These are phyloP conservation scores for Graphium sp. DNA, from an alignment of 2,329 filamentous ascomycete genomes.

Conservation along the genomic window DNA sequence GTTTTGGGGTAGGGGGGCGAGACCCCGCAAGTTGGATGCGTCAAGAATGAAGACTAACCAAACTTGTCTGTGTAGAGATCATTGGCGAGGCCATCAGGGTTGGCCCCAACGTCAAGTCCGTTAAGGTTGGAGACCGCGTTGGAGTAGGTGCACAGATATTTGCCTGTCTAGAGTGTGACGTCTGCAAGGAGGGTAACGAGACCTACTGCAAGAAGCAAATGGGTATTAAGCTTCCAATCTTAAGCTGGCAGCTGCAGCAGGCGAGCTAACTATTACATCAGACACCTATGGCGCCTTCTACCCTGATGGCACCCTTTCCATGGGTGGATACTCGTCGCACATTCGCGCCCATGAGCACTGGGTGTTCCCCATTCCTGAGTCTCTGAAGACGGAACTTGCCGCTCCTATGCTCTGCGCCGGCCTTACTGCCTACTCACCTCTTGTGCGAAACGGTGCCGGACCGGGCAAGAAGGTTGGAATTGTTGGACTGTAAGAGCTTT, in stretches of 20 bases:
- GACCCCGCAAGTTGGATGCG: too few species aligned
- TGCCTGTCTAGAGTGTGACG: conserved; percentile 27
- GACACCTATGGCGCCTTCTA: conserved; percentile 34
- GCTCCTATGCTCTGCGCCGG: conserved; percentile 51
- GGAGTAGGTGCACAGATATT: conserved; percentile 39
- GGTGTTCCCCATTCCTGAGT: conserved; percentile 19
- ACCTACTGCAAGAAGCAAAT: conserved; percentile 19
- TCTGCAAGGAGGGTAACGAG: conserved; percentile 21
- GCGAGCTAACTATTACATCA: not conserved
- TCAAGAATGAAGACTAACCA: too few species aligned
- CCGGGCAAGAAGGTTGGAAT: conserved; percentile 47
- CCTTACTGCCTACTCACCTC: conserved; percentile 42
- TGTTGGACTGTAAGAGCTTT: conserved; percentile 31
- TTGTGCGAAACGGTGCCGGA: conserved; percentile 41
- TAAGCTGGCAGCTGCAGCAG: conserved; percentile 10
- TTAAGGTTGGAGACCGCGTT: conserved; percentile 40
- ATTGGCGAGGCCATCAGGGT: conserved; percentile 25
- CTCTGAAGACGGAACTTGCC: conserved; percentile 13
- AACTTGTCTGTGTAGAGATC: conserved; percentile 18
- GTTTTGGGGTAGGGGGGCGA: too few species aligned
- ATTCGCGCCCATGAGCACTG: conserved; percentile 25
- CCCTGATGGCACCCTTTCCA: conserved; percentile 35
- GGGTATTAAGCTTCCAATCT: conserved; percentile 6
- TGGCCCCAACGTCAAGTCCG: conserved; percentile 23
- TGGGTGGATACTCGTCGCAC: conserved; percentile 34